Evolutionary conservation across 495 filamentous ascomycete genomes (phyloP).

Genomic region (Thermochaetoides thermophila): DNA sequence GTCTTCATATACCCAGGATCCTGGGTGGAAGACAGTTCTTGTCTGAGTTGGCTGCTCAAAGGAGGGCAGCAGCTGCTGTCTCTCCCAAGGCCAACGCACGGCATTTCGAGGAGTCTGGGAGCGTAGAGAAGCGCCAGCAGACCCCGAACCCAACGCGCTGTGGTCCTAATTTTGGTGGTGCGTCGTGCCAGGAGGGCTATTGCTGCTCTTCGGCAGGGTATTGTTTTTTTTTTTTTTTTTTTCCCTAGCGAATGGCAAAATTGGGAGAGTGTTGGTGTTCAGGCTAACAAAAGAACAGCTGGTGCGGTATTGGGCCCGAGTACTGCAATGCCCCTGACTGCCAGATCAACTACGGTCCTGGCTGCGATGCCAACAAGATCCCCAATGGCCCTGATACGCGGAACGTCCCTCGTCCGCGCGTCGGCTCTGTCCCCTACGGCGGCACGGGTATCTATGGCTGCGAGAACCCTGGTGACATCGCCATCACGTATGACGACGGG

Average conservation of each 20-base stretch:
- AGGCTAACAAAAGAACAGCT: too few species aligned
- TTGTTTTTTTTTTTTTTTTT: background rate
- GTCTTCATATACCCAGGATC: conserved; percentile 20
- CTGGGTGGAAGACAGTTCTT: conserved; percentile 23
- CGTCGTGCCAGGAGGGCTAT: conserved; percentile 39
- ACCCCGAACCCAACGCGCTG: too few species aligned
- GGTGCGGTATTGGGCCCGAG: conserved; percentile 43
- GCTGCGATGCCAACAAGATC: conserved; percentile 52
- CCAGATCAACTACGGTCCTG: conserved; percentile 47
- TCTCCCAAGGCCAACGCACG: conserved; percentile 1
- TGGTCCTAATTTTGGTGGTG: too few species aligned
- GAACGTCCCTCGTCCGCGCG: conserved; percentile 39
- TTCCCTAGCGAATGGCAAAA: too few species aligned
- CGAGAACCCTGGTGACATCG: conserved; percentile 44
- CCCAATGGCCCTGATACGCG: conserved; percentile 48
- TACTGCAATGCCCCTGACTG: conserved; percentile 61
- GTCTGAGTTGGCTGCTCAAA: conserved; percentile 13
- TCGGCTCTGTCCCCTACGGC: conserved; percentile 45
- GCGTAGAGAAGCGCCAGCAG: too few species aligned
- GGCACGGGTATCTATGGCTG: conserved; percentile 55
- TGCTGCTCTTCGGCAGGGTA: conserved; percentile 55
- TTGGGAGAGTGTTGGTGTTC: too few species aligned
- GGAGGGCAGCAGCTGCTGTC: background rate
- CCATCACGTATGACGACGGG: conserved; percentile 69
- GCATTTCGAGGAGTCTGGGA: too few species aligned